phyloP scores from a whole-genome alignment of 768 basidiomycete genomes.

The Boletales sp. region DNA sequence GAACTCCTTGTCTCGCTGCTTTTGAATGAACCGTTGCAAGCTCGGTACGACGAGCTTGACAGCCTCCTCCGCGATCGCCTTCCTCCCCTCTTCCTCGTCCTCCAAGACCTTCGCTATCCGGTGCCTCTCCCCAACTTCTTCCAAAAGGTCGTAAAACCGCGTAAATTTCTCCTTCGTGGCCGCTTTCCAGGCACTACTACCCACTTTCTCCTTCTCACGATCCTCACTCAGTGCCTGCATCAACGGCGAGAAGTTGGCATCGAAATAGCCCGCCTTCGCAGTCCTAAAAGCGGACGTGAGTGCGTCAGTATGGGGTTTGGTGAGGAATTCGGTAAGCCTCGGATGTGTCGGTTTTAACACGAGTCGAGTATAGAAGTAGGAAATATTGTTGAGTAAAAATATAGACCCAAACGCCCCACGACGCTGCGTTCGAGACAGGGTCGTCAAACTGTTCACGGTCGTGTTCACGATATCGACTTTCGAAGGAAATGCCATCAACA shows the following conservation, averaged over 20 bases:
- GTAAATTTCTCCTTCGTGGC: conserved; percentile 81
- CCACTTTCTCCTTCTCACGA: conserved; percentile 42
- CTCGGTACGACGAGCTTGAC: conserved; percentile 74
- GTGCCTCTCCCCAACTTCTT: conserved; percentile 78
- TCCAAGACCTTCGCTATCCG: conserved; percentile 63
- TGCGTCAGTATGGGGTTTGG: conserved; percentile 56
- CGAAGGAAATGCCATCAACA: neutral
- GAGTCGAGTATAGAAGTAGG: conserved; percentile 62
- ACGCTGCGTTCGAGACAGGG: conserved; percentile 56
- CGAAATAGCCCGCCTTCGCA: conserved; percentile 82
- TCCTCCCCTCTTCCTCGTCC: conserved; percentile 61
- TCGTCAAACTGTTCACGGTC: conserved; percentile 53
- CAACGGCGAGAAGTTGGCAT: conserved; percentile 75
- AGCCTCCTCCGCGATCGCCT: conserved; percentile 65
- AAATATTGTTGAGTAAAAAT: conserved; percentile 77
- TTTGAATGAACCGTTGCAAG: conserved; percentile 70
- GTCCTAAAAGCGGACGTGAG: conserved; percentile 72
- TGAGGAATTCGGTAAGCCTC: conserved; percentile 48
- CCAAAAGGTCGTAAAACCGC: conserved; percentile 75
- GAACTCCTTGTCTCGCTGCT: conserved; percentile 76
- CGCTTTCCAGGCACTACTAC: conserved; percentile 43
- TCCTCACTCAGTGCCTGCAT: conserved; percentile 59
- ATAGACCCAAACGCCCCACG: conserved; percentile 69
- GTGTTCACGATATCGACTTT: conserved; percentile 76
- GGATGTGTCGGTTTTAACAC: conserved; percentile 49